Evolutionary conservation across 140 eudicot genomes (phyloP), one percentile per base, ranked within the genome.

Genomic region (Bidens hawaiensis): DNA sequence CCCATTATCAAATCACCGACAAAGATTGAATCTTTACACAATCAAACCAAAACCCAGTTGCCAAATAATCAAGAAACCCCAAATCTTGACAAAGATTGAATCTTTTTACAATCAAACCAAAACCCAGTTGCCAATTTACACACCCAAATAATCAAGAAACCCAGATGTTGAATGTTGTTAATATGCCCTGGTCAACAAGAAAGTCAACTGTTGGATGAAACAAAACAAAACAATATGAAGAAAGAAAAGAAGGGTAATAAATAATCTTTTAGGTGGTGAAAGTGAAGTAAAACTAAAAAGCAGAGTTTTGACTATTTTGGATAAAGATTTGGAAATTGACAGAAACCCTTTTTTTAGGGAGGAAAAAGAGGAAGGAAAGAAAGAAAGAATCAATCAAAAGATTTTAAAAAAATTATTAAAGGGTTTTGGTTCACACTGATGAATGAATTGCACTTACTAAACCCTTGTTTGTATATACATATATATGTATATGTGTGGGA

Each of bases 341-440:
- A 70, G 62, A 71, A 64, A 73, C 79, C 80, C 82, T 64, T 65
- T 74, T 54, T 58, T 58, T 4, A 36, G 57, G 63, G 56, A 58
- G 30, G 24, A 33, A 68, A 72, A 54, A 17, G 62, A 75, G 49
- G 40, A 69, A 42, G 18, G 26, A 47, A 52, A 49, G 53, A 23
- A 55, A 49, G 36, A 33, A 51, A 54, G 4, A 17, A 50, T 21
- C 2, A 49, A 21, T 30, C 4, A 30, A 30, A 30, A 3, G 6
- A 30, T 30, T 3, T 3, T 30, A 30, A 43, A 2, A 43, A 43
- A n/a, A 40, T 54, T 57, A 30, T 58, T 71, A 12, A 73, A 33
- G 26, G 61, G 62, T 31, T 59, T 45, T 62, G 61, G 64, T 68
- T 71, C 54, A 78, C 64, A 72, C 76, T 28, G 28, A 40, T 62